phyloP scores from a whole-genome alignment of 2,329 filamentous ascomycete species.

The Cladosporium sp. region DNA sequence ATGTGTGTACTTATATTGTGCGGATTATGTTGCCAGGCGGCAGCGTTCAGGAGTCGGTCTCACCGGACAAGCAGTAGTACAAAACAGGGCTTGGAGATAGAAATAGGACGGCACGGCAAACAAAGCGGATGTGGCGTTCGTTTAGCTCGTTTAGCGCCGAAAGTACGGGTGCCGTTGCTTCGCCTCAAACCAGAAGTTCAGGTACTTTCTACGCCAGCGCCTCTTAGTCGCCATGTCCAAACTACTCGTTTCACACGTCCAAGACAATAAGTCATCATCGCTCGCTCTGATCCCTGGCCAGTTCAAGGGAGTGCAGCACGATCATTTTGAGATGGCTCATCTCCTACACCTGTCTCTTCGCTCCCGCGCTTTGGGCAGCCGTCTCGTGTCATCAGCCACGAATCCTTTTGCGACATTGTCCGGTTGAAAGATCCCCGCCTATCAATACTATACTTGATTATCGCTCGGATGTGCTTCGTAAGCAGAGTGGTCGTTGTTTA shows the following conservation, averaged over 20 bases:
- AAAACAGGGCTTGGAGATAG: background rate
- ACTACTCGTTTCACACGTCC: background rate
- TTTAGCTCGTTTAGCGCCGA: background rate
- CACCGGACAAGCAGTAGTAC: background rate
- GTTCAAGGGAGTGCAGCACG: background rate
- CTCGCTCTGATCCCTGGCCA: background rate
- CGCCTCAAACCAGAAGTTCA: background rate
- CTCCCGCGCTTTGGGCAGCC: background rate
- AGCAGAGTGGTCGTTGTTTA: background rate
- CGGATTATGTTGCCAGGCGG: background rate
- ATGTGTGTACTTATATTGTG: background rate
- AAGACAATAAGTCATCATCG: background rate
- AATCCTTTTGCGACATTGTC: background rate
- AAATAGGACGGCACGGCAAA: background rate
- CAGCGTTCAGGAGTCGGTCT: constrained; percentile 8
- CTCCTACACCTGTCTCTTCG: background rate
- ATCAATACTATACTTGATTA: background rate
- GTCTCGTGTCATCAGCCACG: background rate
- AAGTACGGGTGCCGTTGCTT: background rate
- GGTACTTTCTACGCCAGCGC: background rate
- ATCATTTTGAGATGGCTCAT: background rate
- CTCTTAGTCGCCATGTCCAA: background rate
- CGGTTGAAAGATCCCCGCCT: background rate
- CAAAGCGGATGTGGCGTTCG: background rate
- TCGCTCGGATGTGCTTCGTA: background rate